These are phyloP conservation scores for Prunus fruticosa DNA, from an alignment of 306 rosid species.

Conservation along the genomic window DNA sequence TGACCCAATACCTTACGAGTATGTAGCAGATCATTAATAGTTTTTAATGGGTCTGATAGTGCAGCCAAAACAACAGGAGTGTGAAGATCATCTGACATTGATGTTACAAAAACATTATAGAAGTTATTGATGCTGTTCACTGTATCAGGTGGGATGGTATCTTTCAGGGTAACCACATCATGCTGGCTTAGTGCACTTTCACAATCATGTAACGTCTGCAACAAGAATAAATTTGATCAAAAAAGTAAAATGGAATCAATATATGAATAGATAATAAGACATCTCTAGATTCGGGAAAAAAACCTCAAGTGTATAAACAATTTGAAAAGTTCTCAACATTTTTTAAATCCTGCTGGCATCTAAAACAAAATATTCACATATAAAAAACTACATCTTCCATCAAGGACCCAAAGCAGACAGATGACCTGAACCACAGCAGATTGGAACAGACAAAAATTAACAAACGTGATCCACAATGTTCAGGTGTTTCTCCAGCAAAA, in stretches of 20 bases:
- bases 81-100: constrained; percentile 95
- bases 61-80: constrained; percentile 80
- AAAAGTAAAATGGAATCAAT: background rate
- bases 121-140: constrained; percentile 46
- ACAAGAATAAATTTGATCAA: constrained; percentile 5
- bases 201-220: constrained; percentile 87
- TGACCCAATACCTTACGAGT: constrained; percentile 65
- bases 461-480: background rate
- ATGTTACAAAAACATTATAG: constrained; percentile 51
- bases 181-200: constrained; percentile 59
- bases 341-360: background rate
- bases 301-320: background rate
- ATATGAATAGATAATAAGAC: background rate
- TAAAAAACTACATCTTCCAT: background rate
- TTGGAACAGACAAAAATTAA: background rate
- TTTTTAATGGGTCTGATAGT: constrained; percentile 81
- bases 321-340: background rate
- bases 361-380: background rate
- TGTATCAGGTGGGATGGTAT: constrained; percentile 54
- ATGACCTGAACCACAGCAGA: background rate
- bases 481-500: background rate
- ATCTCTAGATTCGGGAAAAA: background rate
- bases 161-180: constrained; percentile 49
- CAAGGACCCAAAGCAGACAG: constrained; percentile 1
- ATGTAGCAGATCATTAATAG: constrained; percentile 78